These are phyloP conservation scores for Auriscalpium microsporum DNA, from an alignment of 768 basidiomycete species.

Conservation along the genomic window DNA sequence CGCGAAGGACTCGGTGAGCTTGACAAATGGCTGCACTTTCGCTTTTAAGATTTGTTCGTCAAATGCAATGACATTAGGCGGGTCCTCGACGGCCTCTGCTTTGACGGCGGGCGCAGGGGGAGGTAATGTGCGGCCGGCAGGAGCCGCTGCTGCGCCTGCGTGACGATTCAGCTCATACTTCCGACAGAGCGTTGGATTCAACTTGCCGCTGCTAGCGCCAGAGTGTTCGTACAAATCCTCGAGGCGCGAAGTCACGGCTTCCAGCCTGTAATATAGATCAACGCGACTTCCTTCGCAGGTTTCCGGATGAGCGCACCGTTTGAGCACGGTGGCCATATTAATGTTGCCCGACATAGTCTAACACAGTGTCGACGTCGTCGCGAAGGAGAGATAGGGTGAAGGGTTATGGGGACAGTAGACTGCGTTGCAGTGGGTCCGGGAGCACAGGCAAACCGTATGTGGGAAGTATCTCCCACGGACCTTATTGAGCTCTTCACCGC, in stretches of 20 bases:
- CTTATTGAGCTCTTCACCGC: background rate
- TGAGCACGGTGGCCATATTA: slow-evolving; percentile 15
- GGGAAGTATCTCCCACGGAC: background rate
- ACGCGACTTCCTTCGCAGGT: background rate
- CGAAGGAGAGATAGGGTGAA: background rate
- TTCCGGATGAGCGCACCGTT: slow-evolving; percentile 4
- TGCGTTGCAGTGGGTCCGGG: background rate
- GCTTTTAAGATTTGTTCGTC: slow-evolving; percentile 66
- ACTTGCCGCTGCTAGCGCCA: background rate
- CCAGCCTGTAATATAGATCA: slow-evolving; percentile 44
- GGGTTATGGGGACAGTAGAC: background rate
- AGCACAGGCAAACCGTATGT: background rate
- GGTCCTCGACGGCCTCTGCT: slow-evolving; percentile 29
- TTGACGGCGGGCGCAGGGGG: slow-evolving; percentile 29
- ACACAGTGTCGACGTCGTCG: background rate
- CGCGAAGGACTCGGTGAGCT: slow-evolving; percentile 64
- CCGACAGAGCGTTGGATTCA: slow-evolving; percentile 13
- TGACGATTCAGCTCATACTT: slow-evolving; percentile 20
- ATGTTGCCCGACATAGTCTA: slow-evolving; percentile 9
- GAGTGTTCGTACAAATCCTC: slow-evolving; percentile 68
- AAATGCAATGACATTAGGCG: slow-evolving; percentile 62
- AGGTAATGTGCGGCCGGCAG: slow-evolving; percentile 28
- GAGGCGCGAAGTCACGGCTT: slow-evolving; percentile 89
- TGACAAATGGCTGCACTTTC: slow-evolving; percentile 65
- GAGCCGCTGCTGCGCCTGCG: slow-evolving; percentile 22